Evolutionary conservation across 768 basidiomycete genomes (phyloP).

Genomic region (Phlebiopsis flavidoalba): DNA sequence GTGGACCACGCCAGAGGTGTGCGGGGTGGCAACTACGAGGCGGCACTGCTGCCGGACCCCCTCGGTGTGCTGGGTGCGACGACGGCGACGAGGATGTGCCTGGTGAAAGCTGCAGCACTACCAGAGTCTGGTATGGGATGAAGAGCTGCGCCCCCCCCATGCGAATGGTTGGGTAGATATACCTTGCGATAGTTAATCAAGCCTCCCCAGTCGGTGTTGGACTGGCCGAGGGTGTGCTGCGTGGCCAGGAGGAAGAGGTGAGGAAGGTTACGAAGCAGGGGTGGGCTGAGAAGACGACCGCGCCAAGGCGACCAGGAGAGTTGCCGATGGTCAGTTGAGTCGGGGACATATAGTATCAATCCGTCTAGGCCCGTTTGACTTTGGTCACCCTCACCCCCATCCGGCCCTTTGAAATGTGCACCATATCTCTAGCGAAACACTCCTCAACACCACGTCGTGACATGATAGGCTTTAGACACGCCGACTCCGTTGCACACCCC

Average conservation of each 20-base stretch:
- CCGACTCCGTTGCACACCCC: background rate
- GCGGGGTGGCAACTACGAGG: conserved; percentile 17
- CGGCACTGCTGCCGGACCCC: conserved; percentile 2
- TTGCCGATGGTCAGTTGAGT: background rate
- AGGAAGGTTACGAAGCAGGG: conserved; percentile 1
- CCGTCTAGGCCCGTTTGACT: background rate
- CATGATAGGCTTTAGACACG: background rate
- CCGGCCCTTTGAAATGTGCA: conserved; percentile 1
- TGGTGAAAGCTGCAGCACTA: conserved; percentile 7
- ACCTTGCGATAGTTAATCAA: background rate
- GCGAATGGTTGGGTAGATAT: background rate
- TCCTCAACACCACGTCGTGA: background rate
- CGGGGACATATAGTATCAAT: background rate
- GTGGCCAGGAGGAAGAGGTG: background rate
- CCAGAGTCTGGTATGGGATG: conserved; percentile 12
- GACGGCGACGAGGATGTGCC: background rate
- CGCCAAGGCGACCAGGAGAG: background rate
- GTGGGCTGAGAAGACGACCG: background rate
- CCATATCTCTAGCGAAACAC: background rate
- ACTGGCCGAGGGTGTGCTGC: background rate
- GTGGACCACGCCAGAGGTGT: conserved; percentile 16
- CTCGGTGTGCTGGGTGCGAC: background rate
- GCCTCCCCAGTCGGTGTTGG: background rate
- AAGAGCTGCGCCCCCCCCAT: background rate
- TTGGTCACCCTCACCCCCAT: background rate